A percentile compares a stretch with the other conserved stretches of the same genome.
phyloP scores from a whole-genome alignment of 225 moss, liverwort and hornwort species.

The Physcomitrium patens region DNA sequence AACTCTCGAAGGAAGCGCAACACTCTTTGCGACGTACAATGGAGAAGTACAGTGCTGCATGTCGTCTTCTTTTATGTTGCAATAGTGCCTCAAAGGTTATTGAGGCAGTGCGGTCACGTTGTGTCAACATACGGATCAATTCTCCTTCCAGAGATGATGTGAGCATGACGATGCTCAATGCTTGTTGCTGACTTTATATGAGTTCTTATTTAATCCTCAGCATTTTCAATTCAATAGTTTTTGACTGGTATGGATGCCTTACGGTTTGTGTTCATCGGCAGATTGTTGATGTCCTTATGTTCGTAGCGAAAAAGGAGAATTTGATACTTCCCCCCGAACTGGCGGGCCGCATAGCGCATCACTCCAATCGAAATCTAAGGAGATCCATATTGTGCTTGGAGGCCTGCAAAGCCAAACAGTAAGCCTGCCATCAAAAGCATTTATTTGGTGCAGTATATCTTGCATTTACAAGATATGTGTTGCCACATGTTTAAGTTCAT shows the following conservation, averaged over 20 bases:
- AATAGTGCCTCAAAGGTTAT: conserved; percentile 92
- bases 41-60: conserved; percentile 96
- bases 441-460: not conserved
- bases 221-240: not conserved
- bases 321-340: conserved; percentile 70
- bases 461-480: no score
- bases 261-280: conserved; percentile 35
- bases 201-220: not conserved
- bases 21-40: conserved; percentile 88
- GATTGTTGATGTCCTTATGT: conserved; percentile 83
- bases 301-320: conserved; percentile 77
- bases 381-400: conserved; percentile 82
- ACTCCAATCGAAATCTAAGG: conserved; percentile 81
- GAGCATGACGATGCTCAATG: not conserved
- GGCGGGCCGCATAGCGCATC: conserved; percentile 76
- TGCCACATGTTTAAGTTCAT: no score
- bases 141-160: conserved; percentile 81
- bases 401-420: conserved; percentile 92
- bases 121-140: conserved; percentile 82
- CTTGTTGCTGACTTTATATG: not conserved
- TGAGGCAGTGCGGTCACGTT: conserved; percentile 89
- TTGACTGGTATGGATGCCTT: conserved; percentile 3
- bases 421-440: conserved; percentile 31
- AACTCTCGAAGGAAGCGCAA: conserved; percentile 88
- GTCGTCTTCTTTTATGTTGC: conserved; percentile 81